phyloP scores from a whole-genome alignment of 306 rosid genomes.

The Myrica gale region DNA sequence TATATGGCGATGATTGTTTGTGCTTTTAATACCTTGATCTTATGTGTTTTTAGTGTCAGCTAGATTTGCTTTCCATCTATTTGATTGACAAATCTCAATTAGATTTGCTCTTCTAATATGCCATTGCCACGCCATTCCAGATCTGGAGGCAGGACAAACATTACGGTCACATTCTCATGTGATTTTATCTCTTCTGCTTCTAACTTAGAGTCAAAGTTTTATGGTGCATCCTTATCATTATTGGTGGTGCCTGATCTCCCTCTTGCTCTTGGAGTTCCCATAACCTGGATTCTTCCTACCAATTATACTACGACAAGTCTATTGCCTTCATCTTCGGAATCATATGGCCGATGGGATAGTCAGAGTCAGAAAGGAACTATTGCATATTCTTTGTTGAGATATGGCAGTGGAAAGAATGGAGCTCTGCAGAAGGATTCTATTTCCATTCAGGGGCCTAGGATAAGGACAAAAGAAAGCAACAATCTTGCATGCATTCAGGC shows the following conservation, averaged over 20 bases:
- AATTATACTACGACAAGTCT: constrained; percentile 62
- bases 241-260: constrained; percentile 82
- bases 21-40: constrained; percentile 1
- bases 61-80: not conserved
- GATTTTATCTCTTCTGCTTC: constrained; percentile 53
- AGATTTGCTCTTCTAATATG: constrained; percentile 2
- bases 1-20: not conserved
- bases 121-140: constrained; percentile 31
- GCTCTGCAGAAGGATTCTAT: constrained; percentile 58
- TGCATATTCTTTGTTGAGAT: constrained; percentile 61
- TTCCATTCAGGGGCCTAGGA: constrained; percentile 69
- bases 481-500: constrained; percentile 86
- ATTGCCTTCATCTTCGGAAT: constrained; percentile 66
- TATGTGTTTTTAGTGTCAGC: not conserved
- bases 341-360: constrained; percentile 49
- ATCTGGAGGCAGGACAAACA: constrained; percentile 81
- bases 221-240: constrained; percentile 67
- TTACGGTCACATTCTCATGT: constrained; percentile 71
- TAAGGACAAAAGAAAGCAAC: constrained; percentile 68
- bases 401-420: constrained; percentile 48
- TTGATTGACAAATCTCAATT: not conserved
- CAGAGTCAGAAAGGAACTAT: constrained; percentile 61
- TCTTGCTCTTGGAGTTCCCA: constrained; percentile 79
- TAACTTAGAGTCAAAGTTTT: constrained; percentile 43
- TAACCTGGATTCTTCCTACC: constrained; percentile 97